These are phyloP conservation scores for Yamadazyma akitaensis DNA, from an alignment of 805 yeast genomes.

Conservation along the genomic window DNA sequence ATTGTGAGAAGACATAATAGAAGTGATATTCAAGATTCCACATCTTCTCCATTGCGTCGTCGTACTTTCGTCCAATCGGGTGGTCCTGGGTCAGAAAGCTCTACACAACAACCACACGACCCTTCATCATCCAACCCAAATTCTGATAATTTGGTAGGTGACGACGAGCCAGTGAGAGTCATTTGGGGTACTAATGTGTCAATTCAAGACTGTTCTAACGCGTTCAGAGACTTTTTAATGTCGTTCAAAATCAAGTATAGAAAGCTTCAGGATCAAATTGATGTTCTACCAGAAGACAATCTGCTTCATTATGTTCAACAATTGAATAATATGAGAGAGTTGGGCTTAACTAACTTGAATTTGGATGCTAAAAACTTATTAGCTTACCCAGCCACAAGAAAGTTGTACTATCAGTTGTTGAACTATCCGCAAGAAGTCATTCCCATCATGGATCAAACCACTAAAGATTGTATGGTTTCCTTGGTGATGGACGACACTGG, in stretches of 20 bases:
- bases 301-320: constrained; percentile 69
- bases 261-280: constrained; percentile 41
- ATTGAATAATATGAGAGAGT: constrained; percentile 67
- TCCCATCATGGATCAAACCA: constrained; percentile 96
- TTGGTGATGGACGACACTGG: constrained; percentile 50
- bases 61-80: constrained; percentile 51
- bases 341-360: constrained; percentile 80
- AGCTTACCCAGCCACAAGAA: constrained; percentile 71
- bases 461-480: constrained; percentile 84
- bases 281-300: constrained; percentile 56
- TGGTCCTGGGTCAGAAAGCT: constrained; percentile 3
- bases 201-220: constrained; percentile 78
- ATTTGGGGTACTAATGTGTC: constrained; percentile 99
- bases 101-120: constrained; percentile 7
- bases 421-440: constrained; percentile 96
- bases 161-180: constrained; percentile 75
- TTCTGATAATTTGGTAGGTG: constrained; percentile 28
- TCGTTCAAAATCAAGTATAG: constrained; percentile 78
- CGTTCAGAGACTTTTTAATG: constrained; percentile 80
- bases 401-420: constrained; percentile 78
- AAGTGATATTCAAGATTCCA: constrained; percentile 73
- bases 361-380: constrained; percentile 78
- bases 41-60: constrained; percentile 67
- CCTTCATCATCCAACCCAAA: constrained; percentile 25
- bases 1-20: constrained; percentile 54